phyloP scores from a whole-genome alignment of 768 basidiomycete genomes.

The Boletus reticuloceps region DNA sequence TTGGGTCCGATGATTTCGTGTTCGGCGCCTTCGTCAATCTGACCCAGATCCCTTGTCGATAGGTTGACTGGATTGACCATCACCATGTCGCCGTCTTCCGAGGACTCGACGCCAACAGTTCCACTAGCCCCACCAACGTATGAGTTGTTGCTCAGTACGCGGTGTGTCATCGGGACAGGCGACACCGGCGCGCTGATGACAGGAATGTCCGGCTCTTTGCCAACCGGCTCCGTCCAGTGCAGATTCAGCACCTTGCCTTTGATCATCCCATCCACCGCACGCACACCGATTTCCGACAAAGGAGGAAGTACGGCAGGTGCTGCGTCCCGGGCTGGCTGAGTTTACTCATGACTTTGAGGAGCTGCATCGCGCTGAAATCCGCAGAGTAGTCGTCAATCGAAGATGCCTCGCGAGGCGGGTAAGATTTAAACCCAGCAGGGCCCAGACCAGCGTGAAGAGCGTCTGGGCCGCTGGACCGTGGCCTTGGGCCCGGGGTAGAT shows the following conservation, averaged over 20 bases:
- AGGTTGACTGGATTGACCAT: constrained; percentile 37
- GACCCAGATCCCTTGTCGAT: constrained; percentile 41
- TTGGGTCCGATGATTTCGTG: constrained; percentile 69
- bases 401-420: constrained; percentile 30
- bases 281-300: constrained; percentile 84
- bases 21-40: constrained; percentile 50
- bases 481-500: constrained; percentile 32
- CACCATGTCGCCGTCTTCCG: constrained; percentile 49
- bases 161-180: constrained; percentile 25
- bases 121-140: constrained; percentile 36
- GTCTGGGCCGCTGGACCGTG: constrained; percentile 39
- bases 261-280: constrained; percentile 84
- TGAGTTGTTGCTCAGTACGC: constrained; percentile 29
- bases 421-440: constrained; percentile 63
- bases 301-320: constrained; percentile 74
- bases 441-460: constrained; percentile 57
- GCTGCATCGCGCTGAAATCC: constrained; percentile 76
- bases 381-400: constrained; percentile 48
- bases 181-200: constrained; percentile 27
- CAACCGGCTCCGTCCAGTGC: constrained; percentile 72
- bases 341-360: constrained; percentile 79
- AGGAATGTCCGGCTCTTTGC: constrained; percentile 44
- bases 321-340: constrained; percentile 61
- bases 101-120: constrained; percentile 38
- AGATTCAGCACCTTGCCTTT: constrained; percentile 72